A percentile compares a stretch with the other conserved stretches of the same genome.
phyloP scores from a whole-genome alignment of 148 eudicot genomes.

The Suaeda aralocaspica region DNA sequence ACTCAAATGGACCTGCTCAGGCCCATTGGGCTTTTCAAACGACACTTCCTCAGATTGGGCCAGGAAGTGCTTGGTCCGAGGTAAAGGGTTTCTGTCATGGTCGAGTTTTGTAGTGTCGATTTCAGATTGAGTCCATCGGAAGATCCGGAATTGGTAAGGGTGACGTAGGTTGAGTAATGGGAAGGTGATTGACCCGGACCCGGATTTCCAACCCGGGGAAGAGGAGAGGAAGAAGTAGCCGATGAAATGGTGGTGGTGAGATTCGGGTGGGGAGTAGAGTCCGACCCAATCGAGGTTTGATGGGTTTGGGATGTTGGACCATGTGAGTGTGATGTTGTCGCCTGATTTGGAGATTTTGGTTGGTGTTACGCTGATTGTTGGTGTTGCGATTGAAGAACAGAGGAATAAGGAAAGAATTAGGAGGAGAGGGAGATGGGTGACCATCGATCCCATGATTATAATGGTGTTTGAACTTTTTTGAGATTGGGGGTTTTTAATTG shows the following conservation, averaged over 20 bases:
- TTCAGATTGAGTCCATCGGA: slow-evolving; percentile 68
- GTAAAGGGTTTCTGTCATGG: slow-evolving; percentile 83
- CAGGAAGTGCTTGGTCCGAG: slow-evolving; percentile 55
- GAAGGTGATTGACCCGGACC: slow-evolving; percentile 67
- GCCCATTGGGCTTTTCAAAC: slow-evolving; percentile 57
- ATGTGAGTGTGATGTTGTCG: slow-evolving; percentile 45
- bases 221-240: slow-evolving; percentile 66
- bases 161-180: slow-evolving; percentile 69
- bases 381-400: not conserved
- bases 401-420: slow-evolving; percentile 11
- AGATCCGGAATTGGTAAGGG: slow-evolving; percentile 73
- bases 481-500: not conserved
- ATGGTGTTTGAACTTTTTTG: slow-evolving; percentile 7
- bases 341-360: slow-evolving; percentile 48
- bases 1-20: slow-evolving; percentile 83
- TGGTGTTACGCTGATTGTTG: slow-evolving; percentile 21
- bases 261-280: slow-evolving; percentile 72
- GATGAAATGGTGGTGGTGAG: slow-evolving; percentile 49
- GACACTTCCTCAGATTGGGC: slow-evolving; percentile 41
- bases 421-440: not conserved
- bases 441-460: not conserved
- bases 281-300: slow-evolving; percentile 81
- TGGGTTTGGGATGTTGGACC: slow-evolving; percentile 65
- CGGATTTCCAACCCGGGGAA: slow-evolving; percentile 53
- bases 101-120: slow-evolving; percentile 45